Conservation (phyloP, 495 filamentous ascomycete genomes). For the Hyaloscypha finlandica region DNA sequence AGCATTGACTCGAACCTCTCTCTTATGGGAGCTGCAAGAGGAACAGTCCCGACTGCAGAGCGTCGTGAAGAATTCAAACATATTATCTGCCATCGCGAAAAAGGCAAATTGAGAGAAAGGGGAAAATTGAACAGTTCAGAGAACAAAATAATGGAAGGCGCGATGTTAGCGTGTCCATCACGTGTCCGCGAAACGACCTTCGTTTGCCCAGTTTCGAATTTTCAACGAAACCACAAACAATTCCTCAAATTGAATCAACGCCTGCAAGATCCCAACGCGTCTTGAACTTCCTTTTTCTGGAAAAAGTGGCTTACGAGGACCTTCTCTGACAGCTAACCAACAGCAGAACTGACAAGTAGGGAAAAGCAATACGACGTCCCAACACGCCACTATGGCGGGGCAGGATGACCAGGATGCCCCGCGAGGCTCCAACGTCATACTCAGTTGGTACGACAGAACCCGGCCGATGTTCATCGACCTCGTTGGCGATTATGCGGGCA, state of each 20-base stretch:
- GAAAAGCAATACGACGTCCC: background rate
- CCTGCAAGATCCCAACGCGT: background rate
- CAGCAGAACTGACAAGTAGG: slow-evolving; percentile 9
- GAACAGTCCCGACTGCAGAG: no score
- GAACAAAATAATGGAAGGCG: background rate
- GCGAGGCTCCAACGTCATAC: slow-evolving; percentile 14
- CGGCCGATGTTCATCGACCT: slow-evolving; percentile 53
- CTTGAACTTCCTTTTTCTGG: background rate
- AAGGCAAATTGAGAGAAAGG: no score
- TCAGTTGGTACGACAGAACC: slow-evolving; percentile 29
- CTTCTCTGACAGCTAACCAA: slow-evolving; percentile 10
- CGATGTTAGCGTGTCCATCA: background rate
- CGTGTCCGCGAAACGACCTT: background rate
- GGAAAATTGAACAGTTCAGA: background rate
- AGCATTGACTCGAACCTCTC: no score
- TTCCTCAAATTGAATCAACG: slow-evolving; percentile 14
- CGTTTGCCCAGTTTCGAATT: slow-evolving; percentile 13
- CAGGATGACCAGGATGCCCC: slow-evolving; percentile 19
- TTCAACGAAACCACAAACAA: slow-evolving; percentile 23
- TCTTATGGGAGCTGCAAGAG: no score
- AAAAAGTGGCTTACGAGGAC: slow-evolving; percentile 1
- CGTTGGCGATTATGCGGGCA: slow-evolving; percentile 73
- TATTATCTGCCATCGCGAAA: no score
- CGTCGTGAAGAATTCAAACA: no score
- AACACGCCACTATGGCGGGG: slow-evolving; percentile 25